Base-by-base conservation (phyloP, 164 flowering plant genomes). In the Liriodendron chinense region DNA sequence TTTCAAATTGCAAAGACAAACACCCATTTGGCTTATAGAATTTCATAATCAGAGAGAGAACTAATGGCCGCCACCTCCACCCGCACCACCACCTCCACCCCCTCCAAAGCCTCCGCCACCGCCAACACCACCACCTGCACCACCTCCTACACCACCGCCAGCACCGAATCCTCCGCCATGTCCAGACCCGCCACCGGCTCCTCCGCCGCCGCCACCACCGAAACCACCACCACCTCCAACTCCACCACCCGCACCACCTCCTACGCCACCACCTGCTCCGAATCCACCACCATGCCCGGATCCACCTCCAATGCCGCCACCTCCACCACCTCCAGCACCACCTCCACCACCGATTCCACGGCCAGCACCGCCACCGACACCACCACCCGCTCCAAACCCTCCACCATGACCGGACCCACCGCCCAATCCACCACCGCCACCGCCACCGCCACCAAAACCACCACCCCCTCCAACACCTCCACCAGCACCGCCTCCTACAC, bases 401-500 rank as follows among this genome's bases (percentile, higher is more conserved):
- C 83, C 88, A 2, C 74, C 78, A 9, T 81, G 84, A 43, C 76
- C 84, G 18, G 59, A 53, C 59, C 59, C 59, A 53, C 59, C 59
- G 13, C 84, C 85, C 6, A 68, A 75, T 20, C 84, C 85, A 0
- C 80, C 85, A 34, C 78, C 82, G 2, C 75, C 84, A 6, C 78
- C 76, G 0, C 76, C 76, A 0, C 78, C 78, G 13, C 66, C 75
- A 1, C 75, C 81, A 2, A 0, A 28, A 16, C 69, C 80, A 0
- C 73, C 73, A 4, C 73, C 75, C 23, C 48, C 76, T 5, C 79
- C 79, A 14, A 72, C 74, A 12, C 82, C 82, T 2, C 48, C 77
- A 3, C 82, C 82, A 14, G 74, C 79, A 2, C 82, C 82, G 0
- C 82, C 82, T 3, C 84, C 84, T 18, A 70, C 79, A n/a, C 80